Evolutionary conservation across 2,329 filamentous ascomycete genomes (phyloP).

Genomic region (Clarireedia paspali): DNA sequence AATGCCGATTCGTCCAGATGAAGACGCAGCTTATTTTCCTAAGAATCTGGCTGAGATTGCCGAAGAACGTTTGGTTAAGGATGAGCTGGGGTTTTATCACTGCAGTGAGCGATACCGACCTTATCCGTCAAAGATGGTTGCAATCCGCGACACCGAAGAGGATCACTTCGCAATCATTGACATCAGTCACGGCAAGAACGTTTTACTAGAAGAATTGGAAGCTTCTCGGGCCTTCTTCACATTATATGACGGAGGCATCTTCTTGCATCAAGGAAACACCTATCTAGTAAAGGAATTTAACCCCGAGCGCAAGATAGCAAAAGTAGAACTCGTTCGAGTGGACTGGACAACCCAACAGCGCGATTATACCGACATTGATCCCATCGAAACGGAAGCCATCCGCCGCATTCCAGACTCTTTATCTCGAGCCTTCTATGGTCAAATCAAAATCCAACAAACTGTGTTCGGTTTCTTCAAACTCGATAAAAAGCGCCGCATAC

Average conservation of each 20-base stretch:
- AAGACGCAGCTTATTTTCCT: constrained; percentile 76
- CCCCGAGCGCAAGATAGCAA: constrained; percentile 72
- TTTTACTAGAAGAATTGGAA: constrained; percentile 91
- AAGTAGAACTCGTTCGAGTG: constrained; percentile 81
- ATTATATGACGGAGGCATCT: constrained; percentile 94
- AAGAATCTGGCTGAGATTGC: constrained; percentile 64
- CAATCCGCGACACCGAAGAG: constrained; percentile 83
- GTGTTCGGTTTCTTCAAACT: constrained; percentile 98
- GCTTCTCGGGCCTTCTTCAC: constrained; percentile 92
- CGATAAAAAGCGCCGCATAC: constrained; percentile 74
- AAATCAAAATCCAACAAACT: constrained; percentile 76
- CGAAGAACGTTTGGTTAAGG: constrained; percentile 63
- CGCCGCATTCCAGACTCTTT: constrained; percentile 56
- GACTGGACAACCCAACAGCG: constrained; percentile 93
- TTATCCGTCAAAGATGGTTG: constrained; percentile 71
- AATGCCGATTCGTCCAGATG: constrained; percentile 76
- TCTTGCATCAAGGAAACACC: constrained; percentile 88
- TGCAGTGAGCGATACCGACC: constrained; percentile 85
- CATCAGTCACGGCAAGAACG: constrained; percentile 71
- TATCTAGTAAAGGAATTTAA: constrained; percentile 88
- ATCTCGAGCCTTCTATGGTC: constrained; percentile 74
- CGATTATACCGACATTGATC: constrained; percentile 90
- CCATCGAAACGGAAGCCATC: constrained; percentile 83
- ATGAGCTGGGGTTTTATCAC: constrained; percentile 78
- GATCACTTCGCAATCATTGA: constrained; percentile 94